Evolutionary conservation across 805 yeast genomes (phyloP).

Genomic region (Lachancea meyersii): DNA sequence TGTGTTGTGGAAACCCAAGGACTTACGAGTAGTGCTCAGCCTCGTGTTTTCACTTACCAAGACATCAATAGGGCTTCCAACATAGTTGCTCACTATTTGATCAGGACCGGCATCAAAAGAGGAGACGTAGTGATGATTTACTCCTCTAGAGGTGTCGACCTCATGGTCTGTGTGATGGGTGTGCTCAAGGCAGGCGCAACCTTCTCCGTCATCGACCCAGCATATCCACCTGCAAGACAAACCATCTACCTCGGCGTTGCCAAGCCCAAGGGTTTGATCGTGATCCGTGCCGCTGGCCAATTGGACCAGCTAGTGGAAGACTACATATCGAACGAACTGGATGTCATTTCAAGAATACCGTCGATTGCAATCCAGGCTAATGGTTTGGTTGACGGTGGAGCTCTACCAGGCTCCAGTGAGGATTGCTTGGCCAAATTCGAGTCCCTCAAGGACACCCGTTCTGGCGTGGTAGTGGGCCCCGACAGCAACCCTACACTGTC

Average conservation of each 20-base stretch:
- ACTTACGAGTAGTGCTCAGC: slow-evolving; percentile 43
- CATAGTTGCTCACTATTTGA: slow-evolving; percentile 82
- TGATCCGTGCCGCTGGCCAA: slow-evolving; percentile 82
- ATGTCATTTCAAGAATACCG: slow-evolving; percentile 67
- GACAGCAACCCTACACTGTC: slow-evolving; percentile 95
- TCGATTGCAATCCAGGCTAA: slow-evolving; percentile 70
- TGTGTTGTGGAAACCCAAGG: slow-evolving; percentile 87
- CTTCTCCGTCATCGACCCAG: slow-evolving; percentile 97
- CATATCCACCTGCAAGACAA: slow-evolving; percentile 98
- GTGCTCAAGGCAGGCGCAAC: slow-evolving; percentile 98
- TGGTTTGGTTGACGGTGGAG: slow-evolving; percentile 65
- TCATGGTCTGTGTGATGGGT: slow-evolving; percentile 96
- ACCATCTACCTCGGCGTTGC: slow-evolving; percentile 90
- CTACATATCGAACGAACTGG: slow-evolving; percentile 66
- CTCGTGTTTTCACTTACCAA: slow-evolving; percentile 72
- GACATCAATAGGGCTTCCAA: slow-evolving; percentile 93
- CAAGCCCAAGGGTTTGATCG: slow-evolving; percentile 84
- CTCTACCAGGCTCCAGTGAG: slow-evolving; percentile 22
- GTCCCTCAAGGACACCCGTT: slow-evolving; percentile 46
- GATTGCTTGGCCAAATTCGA: slow-evolving; percentile 50
- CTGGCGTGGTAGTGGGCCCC: slow-evolving; percentile 94
- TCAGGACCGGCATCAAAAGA: slow-evolving; percentile 68
- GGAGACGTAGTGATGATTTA: slow-evolving; percentile 98
- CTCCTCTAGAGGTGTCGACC: slow-evolving; percentile 95
- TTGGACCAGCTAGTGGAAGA: slow-evolving; percentile 72